Conservation (phyloP, 1,284 basidiomycete species). For the Ceraceosorus guamensis region DNA sequence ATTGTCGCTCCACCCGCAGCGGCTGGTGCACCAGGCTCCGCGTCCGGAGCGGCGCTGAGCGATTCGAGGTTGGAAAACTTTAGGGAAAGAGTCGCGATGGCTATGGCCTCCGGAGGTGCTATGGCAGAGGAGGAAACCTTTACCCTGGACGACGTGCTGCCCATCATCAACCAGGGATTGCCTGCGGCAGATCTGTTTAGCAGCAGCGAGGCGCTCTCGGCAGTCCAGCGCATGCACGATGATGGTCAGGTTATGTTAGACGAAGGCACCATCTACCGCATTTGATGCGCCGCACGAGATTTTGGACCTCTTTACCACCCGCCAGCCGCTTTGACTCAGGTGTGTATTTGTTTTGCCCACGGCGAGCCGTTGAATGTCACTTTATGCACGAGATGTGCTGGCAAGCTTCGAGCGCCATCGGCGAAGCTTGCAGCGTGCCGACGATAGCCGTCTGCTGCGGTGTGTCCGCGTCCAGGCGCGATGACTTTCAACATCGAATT, state of each 20-base stretch:
- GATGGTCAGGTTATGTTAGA: conserved; percentile 80
- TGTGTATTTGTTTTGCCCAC: too few species aligned
- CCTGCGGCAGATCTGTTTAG: conserved; percentile 65
- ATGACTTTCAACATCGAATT: too few species aligned
- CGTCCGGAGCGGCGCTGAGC: conserved; percentile 7
- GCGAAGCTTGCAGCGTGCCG: too few species aligned
- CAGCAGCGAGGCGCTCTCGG: conserved; percentile 65
- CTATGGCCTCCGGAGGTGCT: conserved; percentile 52
- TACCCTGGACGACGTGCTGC: conserved; percentile 64
- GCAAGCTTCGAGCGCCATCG: too few species aligned
- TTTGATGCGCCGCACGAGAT: not conserved
- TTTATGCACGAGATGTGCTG: too few species aligned
- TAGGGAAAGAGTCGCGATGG: conserved; percentile 60
- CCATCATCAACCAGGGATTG: conserved; percentile 71
- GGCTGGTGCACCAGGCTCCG: conserved; percentile 1
- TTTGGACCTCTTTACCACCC: too few species aligned
- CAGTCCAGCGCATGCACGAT: conserved; percentile 61
- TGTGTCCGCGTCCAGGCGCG: too few species aligned
- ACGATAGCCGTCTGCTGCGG: too few species aligned
- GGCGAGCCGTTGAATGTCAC: too few species aligned
- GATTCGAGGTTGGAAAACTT: conserved; percentile 21
- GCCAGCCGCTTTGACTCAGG: too few species aligned
- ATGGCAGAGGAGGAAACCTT: conserved; percentile 60
- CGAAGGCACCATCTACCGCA: conserved; percentile 53
- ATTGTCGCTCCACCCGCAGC: conserved; percentile 10